A percentile compares a stretch with the other conserved stretches of the same genome.
Conservation (phyloP, 2,329 filamentous ascomycete species). For the Ophiosphaerella narmari region DNA sequence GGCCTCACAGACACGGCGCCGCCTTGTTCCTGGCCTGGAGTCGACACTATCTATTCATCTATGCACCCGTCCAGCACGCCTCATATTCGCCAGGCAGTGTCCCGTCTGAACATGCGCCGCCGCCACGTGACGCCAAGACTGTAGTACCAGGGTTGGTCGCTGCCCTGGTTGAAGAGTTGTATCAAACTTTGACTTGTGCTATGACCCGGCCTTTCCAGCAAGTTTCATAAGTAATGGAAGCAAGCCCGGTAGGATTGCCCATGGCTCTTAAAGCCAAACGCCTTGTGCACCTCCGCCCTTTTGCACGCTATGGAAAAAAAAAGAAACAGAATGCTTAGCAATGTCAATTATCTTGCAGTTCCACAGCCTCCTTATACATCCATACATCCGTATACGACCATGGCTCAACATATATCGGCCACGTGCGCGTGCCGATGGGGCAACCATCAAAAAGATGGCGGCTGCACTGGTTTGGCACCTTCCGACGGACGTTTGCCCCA, state of each 20-base stretch:
- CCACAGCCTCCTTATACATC: constrained; percentile 10
- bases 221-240: not conserved
- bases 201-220: not conserved
- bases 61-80: not conserved
- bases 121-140: constrained; percentile 6
- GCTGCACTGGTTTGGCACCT: not conserved
- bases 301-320: constrained; percentile 30
- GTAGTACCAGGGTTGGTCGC: constrained; percentile 7
- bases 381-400: constrained; percentile 8
- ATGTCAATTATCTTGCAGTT: constrained; percentile 6
- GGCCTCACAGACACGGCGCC: not conserved
- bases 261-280: constrained; percentile 24
- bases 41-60: too few relatives aligned
- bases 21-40: too few relatives aligned
- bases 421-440: not conserved
- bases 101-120: not conserved
- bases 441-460: not conserved
- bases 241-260: not conserved
- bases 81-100: not conserved
- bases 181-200: constrained; percentile 16
- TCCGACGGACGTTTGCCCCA: not conserved
- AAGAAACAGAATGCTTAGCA: constrained; percentile 16
- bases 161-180: not conserved
- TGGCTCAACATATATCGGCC: constrained; percentile 6
- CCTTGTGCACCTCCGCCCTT: constrained; percentile 24